Base-by-base conservation (phyloP, 2,329 filamentous ascomycete genomes). In the Aureobasidium subglaciale region DNA sequence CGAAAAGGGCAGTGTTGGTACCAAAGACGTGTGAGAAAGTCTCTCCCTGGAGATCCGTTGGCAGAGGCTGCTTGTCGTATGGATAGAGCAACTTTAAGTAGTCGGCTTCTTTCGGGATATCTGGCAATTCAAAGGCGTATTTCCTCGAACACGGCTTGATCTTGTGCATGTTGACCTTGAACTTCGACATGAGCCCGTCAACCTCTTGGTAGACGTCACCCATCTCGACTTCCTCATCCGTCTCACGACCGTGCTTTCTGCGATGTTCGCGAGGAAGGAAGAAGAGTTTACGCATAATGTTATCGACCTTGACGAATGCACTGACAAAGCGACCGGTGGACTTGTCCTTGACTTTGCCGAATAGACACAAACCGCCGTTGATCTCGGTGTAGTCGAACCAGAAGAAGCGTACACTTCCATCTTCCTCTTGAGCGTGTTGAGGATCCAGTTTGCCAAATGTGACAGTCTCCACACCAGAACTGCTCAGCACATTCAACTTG, bases 11-110 rank as follows among this genome's bases (percentile, higher is more conserved):
- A 0, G 93, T 99, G 69, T 93, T 96, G 56, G 87, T 87, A 25
- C 95, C 93, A 63, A 99, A 99, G 22, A 96, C 86, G 61, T 89
- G 88, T 1, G 92, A 96, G 67, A 92, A 99, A 0, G 93, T 97
- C 68, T 95, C 85, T 25, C 93, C 93, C 37, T 78, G 82, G 5
- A 81, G 73, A 59, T 87, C 85, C 53, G 81, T 76, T n/a, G 89
- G 80, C 32, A 99, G 70, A 16, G 79, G 77, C 40, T 85, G 83
- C 68, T 92, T 95, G 60, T 87, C 86, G 67, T 99, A 99, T 4
- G 92, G 89, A 66, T 99, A 99, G 20, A 97, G 78, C n/a, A 96
- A 79, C 71, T 99, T 97, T 61, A 99, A 78, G 67, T 99, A 99
- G 61, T 96, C 84, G 1, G 83, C 84, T 71, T 97, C 90, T 67